A percentile compares a stretch with the other conserved stretches of the same genome.
phyloP scores from a whole-genome alignment of 2,329 filamentous ascomycete species.

The Cercospora nicotianae region DNA sequence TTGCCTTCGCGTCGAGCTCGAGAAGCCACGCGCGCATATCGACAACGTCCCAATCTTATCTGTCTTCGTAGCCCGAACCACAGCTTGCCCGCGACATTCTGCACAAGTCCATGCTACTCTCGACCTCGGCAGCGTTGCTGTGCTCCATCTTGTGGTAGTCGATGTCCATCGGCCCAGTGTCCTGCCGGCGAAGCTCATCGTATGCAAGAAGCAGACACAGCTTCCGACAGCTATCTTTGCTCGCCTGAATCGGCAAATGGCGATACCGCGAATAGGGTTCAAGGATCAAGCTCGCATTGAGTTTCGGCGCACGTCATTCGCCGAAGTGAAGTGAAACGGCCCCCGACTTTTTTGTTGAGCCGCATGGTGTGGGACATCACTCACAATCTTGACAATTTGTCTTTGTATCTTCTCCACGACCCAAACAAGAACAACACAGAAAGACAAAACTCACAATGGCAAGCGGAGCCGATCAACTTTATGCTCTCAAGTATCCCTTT shows the following conservation, averaged over 20 bases:
- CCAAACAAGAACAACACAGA: not conserved
- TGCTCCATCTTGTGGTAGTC: conserved; percentile 8
- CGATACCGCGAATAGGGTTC: not conserved
- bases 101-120: conserved; percentile 25
- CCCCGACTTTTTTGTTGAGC: conserved; percentile 17
- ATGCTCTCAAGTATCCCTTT: conserved; percentile 48
- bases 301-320: conserved; percentile 5
- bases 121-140: not conserved
- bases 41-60: not conserved
- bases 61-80: not conserved
- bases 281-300: conserved; percentile 1
- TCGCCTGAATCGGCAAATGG: not conserved
- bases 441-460: conserved; percentile 13
- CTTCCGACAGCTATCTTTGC: not conserved
- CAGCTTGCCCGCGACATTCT: conserved; percentile 23
- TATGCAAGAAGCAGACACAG: not conserved
- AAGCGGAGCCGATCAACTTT: conserved; percentile 38
- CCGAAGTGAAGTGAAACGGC: conserved; percentile 11
- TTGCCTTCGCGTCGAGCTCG: conserved; percentile 15
- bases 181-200: conserved; percentile 5
- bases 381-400: conserved; percentile 1
- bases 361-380: conserved; percentile 8
- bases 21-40: conserved; percentile 19
- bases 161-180: not conserved
- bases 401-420: not conserved